Base-by-base conservation (phyloP, 2,329 filamentous ascomycete species). In the Teratosphaeria zuluensis region DNA sequence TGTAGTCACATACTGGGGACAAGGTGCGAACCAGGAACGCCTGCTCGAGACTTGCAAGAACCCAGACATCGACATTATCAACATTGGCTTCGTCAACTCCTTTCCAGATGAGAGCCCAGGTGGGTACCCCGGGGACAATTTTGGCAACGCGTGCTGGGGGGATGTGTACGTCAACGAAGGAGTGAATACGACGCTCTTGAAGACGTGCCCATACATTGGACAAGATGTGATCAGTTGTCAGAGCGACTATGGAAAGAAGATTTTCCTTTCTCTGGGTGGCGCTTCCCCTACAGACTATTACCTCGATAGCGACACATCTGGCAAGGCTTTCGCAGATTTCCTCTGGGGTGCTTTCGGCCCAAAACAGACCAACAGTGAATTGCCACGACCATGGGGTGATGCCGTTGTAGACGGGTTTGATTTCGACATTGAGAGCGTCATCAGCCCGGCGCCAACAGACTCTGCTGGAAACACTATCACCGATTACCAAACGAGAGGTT, bases 1-100 rank as follows among this genome's bases (percentile, higher is more conserved):
- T 64, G 72, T 82, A 53, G 80, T 75, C 28, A 73, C 81, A 52
- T 83, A 83, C 70, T 83, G 77, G 73, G 81, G 82, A 54, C 80
- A 84, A 75, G 81, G 81, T 60, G 59, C 68, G 14, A 58, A 73
- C 57, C 81, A 84, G 63, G 68, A 72, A 24, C 72, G 77, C 19
- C 73, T 84, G 24, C 69, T 74, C 38, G 72, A 79, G 55, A 79
- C 80, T 63, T 84, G 82, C 69, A 65, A 75, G 42, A 78, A 82
- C 56, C 70, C 75, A 0, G 75, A 73, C 33, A 68, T 81, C 59
- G 81, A 84, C 62, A 79, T 84, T 54, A 80, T 84, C 67, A 80
- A 78, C 60, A 69, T 84, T 59, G 80, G 73, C 3, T 84, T 84
- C 63, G 73, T 84, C 58, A 81, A 81, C 62, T 63, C 72, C 46